Evolutionary conservation across 768 basidiomycete species (phyloP).

Genomic region (Lactarius indigo): DNA sequence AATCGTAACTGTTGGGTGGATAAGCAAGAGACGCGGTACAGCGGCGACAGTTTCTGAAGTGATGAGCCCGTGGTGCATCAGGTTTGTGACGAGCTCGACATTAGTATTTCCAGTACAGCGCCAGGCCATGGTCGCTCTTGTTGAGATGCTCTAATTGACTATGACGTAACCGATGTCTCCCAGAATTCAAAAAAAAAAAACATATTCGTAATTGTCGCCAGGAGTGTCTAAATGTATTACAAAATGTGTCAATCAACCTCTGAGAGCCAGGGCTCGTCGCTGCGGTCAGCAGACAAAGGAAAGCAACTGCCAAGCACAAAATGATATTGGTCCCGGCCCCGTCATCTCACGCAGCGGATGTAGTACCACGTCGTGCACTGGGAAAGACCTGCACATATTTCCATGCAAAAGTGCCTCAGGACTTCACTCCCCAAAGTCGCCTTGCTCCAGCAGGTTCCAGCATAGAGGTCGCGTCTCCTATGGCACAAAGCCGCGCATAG

Average conservation of each 20-base stretch:
- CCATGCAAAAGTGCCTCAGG: conserved; percentile 26
- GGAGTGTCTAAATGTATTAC: not conserved
- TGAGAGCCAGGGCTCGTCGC: conserved; percentile 41
- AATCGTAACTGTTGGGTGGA: not conserved
- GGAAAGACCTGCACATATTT: not conserved
- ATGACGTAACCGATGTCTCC: not conserved
- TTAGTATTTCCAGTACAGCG: conserved; percentile 68
- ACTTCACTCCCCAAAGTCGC: conserved; percentile 38
- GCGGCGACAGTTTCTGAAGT: conserved; percentile 50
- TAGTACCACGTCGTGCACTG: not conserved
- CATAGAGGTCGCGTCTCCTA: conserved; percentile 36
- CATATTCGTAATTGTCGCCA: not conserved
- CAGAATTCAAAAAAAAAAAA: not conserved
- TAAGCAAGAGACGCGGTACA: conserved; percentile 35
- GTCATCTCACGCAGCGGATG: not conserved
- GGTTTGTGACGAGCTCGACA: conserved; percentile 66
- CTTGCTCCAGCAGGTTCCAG: conserved; percentile 40
- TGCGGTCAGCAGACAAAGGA: conserved; percentile 39
- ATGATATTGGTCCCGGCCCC: not conserved
- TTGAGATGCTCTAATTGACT: not conserved
- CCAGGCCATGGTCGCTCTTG: conserved; percentile 69
- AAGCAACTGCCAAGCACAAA: conserved; percentile 35
- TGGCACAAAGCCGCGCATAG: conserved; percentile 36
- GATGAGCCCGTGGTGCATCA: conserved; percentile 53
- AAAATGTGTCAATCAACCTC: conserved; percentile 29